These are phyloP conservation scores for Calocybe cyanea DNA, from an alignment of 768 basidiomycete species.

Conservation along the genomic window DNA sequence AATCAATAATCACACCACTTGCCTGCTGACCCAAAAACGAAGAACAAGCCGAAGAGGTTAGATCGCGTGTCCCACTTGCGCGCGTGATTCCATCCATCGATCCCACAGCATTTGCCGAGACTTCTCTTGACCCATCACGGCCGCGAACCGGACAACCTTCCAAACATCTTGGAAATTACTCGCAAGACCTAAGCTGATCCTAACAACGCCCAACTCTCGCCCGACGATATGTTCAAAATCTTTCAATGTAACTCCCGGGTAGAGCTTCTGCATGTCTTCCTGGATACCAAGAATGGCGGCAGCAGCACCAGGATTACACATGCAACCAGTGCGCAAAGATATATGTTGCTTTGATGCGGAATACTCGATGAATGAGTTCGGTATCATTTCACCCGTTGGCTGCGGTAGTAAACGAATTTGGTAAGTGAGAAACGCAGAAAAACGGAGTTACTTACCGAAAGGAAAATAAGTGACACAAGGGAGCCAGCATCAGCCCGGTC, in stretches of 20 bases:
- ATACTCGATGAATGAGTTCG: constrained; percentile 72
- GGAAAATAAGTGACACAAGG: constrained; percentile 57
- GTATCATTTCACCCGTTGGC: constrained; percentile 64
- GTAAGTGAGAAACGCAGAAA: no score
- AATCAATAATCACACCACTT: no score
- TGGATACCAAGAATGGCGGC: constrained; percentile 66
- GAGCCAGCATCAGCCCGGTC: constrained; percentile 67
- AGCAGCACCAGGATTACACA: constrained; percentile 86
- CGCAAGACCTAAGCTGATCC: constrained; percentile 76
- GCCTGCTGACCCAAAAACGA: no score
- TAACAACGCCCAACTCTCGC: constrained; percentile 68
- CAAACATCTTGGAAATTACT: constrained; percentile 76
- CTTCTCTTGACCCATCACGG: constrained; percentile 38
- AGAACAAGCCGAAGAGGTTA: constrained; percentile 6
- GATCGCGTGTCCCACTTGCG: constrained; percentile 17
- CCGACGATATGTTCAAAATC: constrained; percentile 62
- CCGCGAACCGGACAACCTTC: constrained; percentile 48
- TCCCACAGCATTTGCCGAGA: constrained; percentile 38
- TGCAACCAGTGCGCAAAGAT: constrained; percentile 79
- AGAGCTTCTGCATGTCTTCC: constrained; percentile 59
- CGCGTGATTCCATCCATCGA: constrained; percentile 24
- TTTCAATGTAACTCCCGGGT: constrained; percentile 53
- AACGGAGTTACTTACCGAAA: constrained; percentile 63
- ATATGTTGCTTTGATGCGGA: constrained; percentile 61
- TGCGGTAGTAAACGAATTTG: constrained; percentile 21